Conservation (phyloP, 129 eudicot species). For the Gnaphalium uliginosum region DNA sequence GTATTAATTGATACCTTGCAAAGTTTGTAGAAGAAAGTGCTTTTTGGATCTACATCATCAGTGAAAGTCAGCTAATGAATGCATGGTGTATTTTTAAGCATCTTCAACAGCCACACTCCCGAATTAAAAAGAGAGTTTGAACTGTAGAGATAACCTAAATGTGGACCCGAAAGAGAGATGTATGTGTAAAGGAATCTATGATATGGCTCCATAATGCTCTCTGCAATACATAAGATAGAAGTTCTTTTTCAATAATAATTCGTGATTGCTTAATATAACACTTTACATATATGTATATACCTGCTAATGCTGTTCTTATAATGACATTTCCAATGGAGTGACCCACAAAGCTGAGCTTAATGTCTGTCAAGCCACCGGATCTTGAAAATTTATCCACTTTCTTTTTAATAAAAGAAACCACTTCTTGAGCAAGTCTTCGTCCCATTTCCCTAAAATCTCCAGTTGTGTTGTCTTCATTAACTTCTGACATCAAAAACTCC, state of each 20-base stretch:
- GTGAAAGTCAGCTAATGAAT: slow-evolving; percentile 81
- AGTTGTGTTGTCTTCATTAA: slow-evolving; percentile 79
- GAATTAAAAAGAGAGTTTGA: slow-evolving; percentile 78
- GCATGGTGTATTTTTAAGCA: slow-evolving; percentile 68
- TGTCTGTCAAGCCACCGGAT: slow-evolving; percentile 44
- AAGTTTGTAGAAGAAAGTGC: slow-evolving; percentile 75
- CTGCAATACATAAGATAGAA: slow-evolving; percentile 39
- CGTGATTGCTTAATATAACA: not conserved
- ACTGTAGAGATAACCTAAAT: slow-evolving; percentile 81
- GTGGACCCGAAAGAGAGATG: slow-evolving; percentile 85
- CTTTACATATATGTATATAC: slow-evolving; percentile 27
- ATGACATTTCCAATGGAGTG: slow-evolving; percentile 87
- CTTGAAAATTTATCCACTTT: slow-evolving; percentile 49
- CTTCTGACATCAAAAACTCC: slow-evolving; percentile 78
- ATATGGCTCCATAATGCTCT: slow-evolving; percentile 75
- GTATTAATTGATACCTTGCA: slow-evolving; percentile 52
- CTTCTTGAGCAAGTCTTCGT: slow-evolving; percentile 70
- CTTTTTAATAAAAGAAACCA: slow-evolving; percentile 68
- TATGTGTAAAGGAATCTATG: slow-evolving; percentile 67
- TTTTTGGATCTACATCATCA: slow-evolving; percentile 64
- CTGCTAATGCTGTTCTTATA: slow-evolving; percentile 76
- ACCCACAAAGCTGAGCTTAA: slow-evolving; percentile 85
- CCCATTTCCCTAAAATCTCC: slow-evolving; percentile 94
- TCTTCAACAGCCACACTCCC: slow-evolving; percentile 80
- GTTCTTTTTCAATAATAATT: not conserved